These are phyloP conservation scores for Phenoliferia sp. DNA, from an alignment of 1,284 basidiomycete genomes.

Conservation along the genomic window DNA sequence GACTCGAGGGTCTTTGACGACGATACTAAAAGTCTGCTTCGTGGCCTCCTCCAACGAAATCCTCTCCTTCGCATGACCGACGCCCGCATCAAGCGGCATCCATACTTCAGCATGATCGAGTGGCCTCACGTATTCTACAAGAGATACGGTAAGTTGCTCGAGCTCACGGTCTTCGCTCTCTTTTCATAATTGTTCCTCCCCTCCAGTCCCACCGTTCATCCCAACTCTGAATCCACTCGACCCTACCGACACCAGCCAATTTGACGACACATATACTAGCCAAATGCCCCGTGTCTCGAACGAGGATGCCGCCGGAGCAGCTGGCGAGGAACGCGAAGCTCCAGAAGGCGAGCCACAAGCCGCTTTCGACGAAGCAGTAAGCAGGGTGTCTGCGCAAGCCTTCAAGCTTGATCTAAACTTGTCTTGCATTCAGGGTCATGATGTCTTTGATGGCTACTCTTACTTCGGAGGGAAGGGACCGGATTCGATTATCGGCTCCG, in stretches of 20 bases:
- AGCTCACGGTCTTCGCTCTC: background rate
- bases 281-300: slow-evolving; percentile 14
- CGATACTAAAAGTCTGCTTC: slow-evolving; percentile 89
- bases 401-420: too few species aligned
- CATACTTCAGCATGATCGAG: slow-evolving; percentile 87
- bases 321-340: slow-evolving; percentile 13
- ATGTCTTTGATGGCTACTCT: slow-evolving; percentile 23
- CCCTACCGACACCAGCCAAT: slow-evolving; percentile 94
- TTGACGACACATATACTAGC: slow-evolving; percentile 85
- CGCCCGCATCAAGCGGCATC: slow-evolving; percentile 85
- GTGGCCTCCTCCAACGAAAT: slow-evolving; percentile 86
- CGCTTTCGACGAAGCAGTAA: slow-evolving; percentile 46
- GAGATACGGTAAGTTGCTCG: slow-evolving; percentile 13
- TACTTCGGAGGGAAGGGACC: slow-evolving; percentile 22
- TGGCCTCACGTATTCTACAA: slow-evolving; percentile 27
- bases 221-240: slow-evolving; percentile 88
- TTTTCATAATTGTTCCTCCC: background rate
- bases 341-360: slow-evolving; percentile 52
- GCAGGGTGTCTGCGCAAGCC: background rate
- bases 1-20: slow-evolving; percentile 75
- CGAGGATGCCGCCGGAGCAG: slow-evolving; percentile 19
- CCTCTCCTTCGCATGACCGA: slow-evolving; percentile 85
- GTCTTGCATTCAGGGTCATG: background rate
- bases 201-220: slow-evolving; percentile 90
- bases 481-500: slow-evolving; percentile 15